phyloP scores from a whole-genome alignment of 441 rosid species.

The Euphorbia schlechtendalii region DNA sequence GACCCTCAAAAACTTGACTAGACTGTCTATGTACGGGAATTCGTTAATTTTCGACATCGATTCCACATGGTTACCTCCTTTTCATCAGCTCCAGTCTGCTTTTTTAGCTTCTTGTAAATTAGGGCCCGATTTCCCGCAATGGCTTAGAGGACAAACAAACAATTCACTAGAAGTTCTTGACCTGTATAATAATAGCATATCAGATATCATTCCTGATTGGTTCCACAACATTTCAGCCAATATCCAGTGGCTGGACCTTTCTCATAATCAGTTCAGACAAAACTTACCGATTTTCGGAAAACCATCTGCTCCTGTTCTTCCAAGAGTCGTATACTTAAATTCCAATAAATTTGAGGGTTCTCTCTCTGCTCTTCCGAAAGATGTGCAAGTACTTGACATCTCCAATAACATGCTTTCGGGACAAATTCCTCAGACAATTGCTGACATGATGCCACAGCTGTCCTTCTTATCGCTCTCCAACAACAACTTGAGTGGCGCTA shows the following conservation, averaged over 20 bases:
- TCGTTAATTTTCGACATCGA: background rate
- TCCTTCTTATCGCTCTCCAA: slow-evolving; percentile 13
- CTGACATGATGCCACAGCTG: slow-evolving; percentile 15
- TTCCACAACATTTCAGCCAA: slow-evolving; percentile 3
- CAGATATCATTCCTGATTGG: slow-evolving; percentile 9
- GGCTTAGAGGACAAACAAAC: slow-evolving; percentile 10
- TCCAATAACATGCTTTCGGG: slow-evolving; percentile 13
- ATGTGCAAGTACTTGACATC: slow-evolving; percentile 9
- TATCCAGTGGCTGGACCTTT: background rate
- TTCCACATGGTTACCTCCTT: slow-evolving; percentile 13
- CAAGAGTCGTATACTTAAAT: background rate
- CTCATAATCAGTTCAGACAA: slow-evolving; percentile 13
- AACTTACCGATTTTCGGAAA: slow-evolving; percentile 1
- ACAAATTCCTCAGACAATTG: slow-evolving; percentile 19
- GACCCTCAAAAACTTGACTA: background rate
- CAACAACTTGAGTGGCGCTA: slow-evolving; percentile 18
- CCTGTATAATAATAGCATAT: slow-evolving; percentile 16
- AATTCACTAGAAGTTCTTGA: background rate
- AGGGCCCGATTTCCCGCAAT: slow-evolving; percentile 21
- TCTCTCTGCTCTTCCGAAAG: slow-evolving; percentile 9
- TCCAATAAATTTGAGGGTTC: slow-evolving; percentile 19
- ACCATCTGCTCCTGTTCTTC: background rate
- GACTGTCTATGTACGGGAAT: background rate
- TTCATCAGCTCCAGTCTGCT: slow-evolving; percentile 4
- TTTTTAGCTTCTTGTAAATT: slow-evolving; percentile 6